phyloP scores from a whole-genome alignment of 75 land plant genomes.

The Sequoia sempervirens region DNA sequence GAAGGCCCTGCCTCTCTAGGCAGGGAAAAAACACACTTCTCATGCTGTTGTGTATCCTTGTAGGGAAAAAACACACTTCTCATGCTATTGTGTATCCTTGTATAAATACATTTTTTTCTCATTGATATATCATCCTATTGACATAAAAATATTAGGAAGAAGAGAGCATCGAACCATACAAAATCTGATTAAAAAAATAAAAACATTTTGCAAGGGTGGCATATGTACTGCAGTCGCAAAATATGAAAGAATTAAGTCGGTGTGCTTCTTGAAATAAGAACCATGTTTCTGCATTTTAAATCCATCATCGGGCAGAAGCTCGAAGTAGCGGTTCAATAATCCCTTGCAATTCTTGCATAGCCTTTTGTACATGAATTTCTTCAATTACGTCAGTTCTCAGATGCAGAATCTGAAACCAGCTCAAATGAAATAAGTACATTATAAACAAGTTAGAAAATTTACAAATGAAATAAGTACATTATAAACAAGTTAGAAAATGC shows the following conservation, averaged over 20 bases:
- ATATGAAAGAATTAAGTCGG: background rate
- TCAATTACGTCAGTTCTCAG: constrained; percentile 54
- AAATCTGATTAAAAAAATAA: background rate
- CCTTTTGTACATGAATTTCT: constrained; percentile 60
- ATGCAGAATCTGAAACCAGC: constrained; percentile 34
- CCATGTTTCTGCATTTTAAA: background rate
- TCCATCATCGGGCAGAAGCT: constrained; percentile 20
- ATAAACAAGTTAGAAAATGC: no score
- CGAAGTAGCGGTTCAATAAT: constrained; percentile 44
- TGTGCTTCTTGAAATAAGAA: background rate
- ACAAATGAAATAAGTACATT: background rate
- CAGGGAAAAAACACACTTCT: background rate
- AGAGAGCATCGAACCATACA: background rate
- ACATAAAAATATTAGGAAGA: background rate
- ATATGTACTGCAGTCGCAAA: background rate
- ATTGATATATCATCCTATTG: background rate
- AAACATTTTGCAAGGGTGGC: background rate
- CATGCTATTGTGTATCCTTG: background rate
- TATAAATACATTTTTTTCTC: background rate
- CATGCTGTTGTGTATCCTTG: background rate
- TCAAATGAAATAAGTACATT: background rate
- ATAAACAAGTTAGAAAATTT: no score
- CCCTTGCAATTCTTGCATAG: constrained; percentile 80
- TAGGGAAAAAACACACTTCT: background rate
- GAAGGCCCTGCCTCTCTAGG: background rate